These are phyloP conservation scores for Mrakia frigida DNA, from an alignment of 768 basidiomycete species.

Conservation along the genomic window DNA sequence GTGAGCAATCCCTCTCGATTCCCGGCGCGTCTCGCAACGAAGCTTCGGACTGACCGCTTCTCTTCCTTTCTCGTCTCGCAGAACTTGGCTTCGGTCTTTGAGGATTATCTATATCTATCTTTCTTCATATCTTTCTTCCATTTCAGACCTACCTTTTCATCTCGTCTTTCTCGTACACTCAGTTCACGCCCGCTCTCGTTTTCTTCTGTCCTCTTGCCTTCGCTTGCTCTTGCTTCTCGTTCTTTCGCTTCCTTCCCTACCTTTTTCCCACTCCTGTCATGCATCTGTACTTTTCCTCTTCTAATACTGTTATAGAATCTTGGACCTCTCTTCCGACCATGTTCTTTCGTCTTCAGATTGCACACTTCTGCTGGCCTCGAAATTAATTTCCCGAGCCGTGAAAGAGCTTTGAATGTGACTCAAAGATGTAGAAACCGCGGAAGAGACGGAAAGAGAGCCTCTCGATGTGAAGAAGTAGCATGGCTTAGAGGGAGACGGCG, in stretches of 20 bases:
- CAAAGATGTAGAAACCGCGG: too few relatives aligned
- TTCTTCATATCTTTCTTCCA: not conserved
- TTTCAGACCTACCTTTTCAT: not conserved
- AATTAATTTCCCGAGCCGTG: too few relatives aligned
- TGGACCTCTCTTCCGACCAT: not conserved
- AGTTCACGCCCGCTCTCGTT: too few relatives aligned
- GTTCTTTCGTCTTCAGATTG: not conserved
- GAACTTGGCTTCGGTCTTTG: conserved; percentile 17
- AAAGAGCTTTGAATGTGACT: too few relatives aligned
- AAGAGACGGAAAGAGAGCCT: too few relatives aligned
- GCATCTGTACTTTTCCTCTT: not conserved
- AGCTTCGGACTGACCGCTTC: too few relatives aligned
- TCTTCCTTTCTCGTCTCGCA: not conserved
- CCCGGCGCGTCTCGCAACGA: not conserved
- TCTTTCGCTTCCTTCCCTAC: too few relatives aligned
- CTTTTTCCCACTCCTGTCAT: not conserved
- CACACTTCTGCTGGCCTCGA: too few relatives aligned
- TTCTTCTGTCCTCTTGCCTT: not conserved
- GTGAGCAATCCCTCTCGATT: conserved; percentile 14
- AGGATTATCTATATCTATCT: not conserved
- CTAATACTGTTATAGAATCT: not conserved
- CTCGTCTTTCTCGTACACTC: too few relatives aligned
- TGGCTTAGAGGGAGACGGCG: too few relatives aligned
- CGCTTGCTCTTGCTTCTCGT: not conserved
- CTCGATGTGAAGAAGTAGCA: too few relatives aligned